phyloP scores from a whole-genome alignment of 805 yeast genomes.

The Saturnispora hagleri region DNA sequence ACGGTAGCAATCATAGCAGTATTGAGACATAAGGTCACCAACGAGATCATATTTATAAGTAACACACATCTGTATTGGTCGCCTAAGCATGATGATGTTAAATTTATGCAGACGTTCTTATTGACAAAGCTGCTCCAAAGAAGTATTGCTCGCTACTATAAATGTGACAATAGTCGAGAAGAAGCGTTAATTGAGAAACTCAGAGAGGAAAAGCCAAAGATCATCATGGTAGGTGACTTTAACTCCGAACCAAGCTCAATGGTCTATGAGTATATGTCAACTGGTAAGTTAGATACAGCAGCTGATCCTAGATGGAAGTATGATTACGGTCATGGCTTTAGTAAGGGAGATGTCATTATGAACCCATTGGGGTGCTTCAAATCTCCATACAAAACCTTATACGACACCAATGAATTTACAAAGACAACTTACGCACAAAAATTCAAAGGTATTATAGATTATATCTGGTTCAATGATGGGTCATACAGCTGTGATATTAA shows the following conservation, averaged over 20 bases:
- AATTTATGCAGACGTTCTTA: constrained; percentile 42
- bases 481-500: constrained; percentile 17
- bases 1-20: constrained; percentile 49
- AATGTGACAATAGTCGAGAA: constrained; percentile 2
- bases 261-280: constrained; percentile 36
- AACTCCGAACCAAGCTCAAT: constrained; percentile 43
- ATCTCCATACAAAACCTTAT: constrained; percentile 24
- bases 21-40: constrained; percentile 35
- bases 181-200: constrained; percentile 13
- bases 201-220: constrained; percentile 19
- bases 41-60: constrained; percentile 36
- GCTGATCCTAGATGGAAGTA: constrained; percentile 13
- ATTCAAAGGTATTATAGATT: constrained; percentile 46
- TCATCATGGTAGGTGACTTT: constrained; percentile 48
- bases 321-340: constrained; percentile 13
- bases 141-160: constrained; percentile 21
- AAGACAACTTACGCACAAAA: constrained; percentile 41
- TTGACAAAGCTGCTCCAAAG: constrained; percentile 28
- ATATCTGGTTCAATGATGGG: constrained; percentile 37
- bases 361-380: constrained; percentile 15
- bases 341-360: constrained; percentile 5
- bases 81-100: constrained; percentile 43
- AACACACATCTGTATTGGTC: constrained; percentile 58
- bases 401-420: constrained; percentile 16
- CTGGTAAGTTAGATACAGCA: constrained; percentile 20